Evolutionary conservation across 176 grass and related monocot genomes (phyloP).

Genomic region (Zoysia japonica): DNA sequence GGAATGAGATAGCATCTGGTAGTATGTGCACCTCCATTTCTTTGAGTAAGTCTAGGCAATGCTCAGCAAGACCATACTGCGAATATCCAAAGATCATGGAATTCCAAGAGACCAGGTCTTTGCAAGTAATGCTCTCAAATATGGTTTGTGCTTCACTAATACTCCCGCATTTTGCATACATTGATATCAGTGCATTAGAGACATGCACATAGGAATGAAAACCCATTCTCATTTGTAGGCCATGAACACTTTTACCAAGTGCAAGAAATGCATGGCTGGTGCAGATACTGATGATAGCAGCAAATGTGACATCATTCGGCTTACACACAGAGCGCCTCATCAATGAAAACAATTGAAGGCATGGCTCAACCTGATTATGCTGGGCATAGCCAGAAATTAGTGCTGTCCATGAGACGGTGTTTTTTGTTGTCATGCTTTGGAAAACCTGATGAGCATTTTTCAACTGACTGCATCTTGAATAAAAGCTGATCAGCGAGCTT

Average conservation of each 20-base stretch:
- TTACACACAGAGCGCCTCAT: conserved; percentile 54
- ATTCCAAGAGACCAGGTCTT: conserved; percentile 54
- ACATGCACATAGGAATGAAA: conserved; percentile 54
- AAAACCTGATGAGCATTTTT: conserved; percentile 48
- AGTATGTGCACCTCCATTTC: conserved; percentile 41
- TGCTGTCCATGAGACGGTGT: conserved; percentile 62
- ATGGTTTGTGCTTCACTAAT: conserved; percentile 37
- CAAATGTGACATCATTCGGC: conserved; percentile 71
- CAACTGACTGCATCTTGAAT: conserved; percentile 45
- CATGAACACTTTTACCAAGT: conserved; percentile 62
- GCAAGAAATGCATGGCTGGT: conserved; percentile 50
- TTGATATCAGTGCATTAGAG: conserved; percentile 57
- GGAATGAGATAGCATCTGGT: conserved; percentile 51
- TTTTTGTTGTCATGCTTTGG: conserved; percentile 48
- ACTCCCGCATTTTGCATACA: conserved; percentile 57
- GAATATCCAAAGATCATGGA: conserved; percentile 64
- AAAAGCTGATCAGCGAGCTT: conserved; percentile 62
- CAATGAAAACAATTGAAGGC: conserved; percentile 39
- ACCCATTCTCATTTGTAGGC: conserved; percentile 57
- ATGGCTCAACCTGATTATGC: conserved; percentile 42
- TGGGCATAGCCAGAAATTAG: conserved; percentile 63
- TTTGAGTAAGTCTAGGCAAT: conserved; percentile 43
- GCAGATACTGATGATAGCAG: conserved; percentile 51
- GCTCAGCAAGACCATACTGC: conserved; percentile 56
- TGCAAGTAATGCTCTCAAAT: conserved; percentile 37